These are phyloP conservation scores for Nelumbo lutea DNA, from an alignment of 164 flowering plant species.

Conservation along the genomic window DNA sequence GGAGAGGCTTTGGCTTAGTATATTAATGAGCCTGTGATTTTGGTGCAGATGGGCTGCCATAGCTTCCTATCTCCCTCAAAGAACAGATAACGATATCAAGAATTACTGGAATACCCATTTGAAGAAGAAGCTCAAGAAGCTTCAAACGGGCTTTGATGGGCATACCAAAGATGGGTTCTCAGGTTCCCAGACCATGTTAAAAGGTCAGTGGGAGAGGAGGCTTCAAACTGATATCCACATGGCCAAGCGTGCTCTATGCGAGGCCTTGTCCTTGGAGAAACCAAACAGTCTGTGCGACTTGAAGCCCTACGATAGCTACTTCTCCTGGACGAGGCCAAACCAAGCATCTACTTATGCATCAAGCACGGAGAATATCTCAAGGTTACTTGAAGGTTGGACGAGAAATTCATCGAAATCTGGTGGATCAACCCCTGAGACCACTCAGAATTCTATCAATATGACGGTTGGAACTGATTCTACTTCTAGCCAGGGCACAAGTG, in stretches of 20 bases:
- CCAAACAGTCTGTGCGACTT: slow-evolving; percentile 12
- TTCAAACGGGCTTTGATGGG: slow-evolving; percentile 20
- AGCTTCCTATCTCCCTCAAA: slow-evolving; percentile 52
- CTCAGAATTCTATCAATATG: slow-evolving; percentile 19
- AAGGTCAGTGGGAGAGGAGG: slow-evolving; percentile 79
- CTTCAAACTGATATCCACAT: slow-evolving; percentile 66
- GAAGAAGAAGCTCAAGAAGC: slow-evolving; percentile 43
- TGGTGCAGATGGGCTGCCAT: slow-evolving; percentile 54
- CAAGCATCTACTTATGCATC: slow-evolving; percentile 43
- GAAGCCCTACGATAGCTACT: slow-evolving; percentile 13
- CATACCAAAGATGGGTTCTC: slow-evolving; percentile 17
- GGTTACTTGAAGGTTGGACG: slow-evolving; percentile 53
- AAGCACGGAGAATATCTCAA: slow-evolving; percentile 68
- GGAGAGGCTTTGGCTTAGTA: slow-evolving; percentile 7
- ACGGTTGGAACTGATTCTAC: slow-evolving; percentile 7
- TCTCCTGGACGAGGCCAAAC: not conserved
- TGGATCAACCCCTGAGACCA: slow-evolving; percentile 16
- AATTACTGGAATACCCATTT: slow-evolving; percentile 57
- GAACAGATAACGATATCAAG: slow-evolving; percentile 55
- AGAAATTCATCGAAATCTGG: slow-evolving; percentile 30
- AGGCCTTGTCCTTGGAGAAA: slow-evolving; percentile 46
- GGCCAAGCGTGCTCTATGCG: slow-evolving; percentile 60
- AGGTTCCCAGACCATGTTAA: slow-evolving; percentile 28
- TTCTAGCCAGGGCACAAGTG: slow-evolving; percentile 32
- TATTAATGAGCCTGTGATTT: slow-evolving; percentile 1